Percentiles rank a stretch among this genome's conserved stretches.
These are phyloP conservation scores for Tilletia indica DNA, from an alignment of 1,284 basidiomycete genomes.

Conservation along the genomic window DNA sequence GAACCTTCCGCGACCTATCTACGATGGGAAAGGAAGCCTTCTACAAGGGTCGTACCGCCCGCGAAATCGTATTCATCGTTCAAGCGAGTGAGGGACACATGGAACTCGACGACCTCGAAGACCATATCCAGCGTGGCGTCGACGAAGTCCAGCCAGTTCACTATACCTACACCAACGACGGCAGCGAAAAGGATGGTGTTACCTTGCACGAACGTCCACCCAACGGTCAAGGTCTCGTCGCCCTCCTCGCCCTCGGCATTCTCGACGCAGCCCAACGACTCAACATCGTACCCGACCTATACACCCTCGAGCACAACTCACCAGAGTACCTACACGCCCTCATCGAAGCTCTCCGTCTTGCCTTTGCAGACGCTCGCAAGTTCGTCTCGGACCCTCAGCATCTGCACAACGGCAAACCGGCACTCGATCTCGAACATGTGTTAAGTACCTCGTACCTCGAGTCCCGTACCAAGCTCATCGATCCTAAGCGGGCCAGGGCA, in stretches of 20 bases:
- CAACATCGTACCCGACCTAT: constrained; percentile 68
- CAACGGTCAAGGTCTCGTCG: constrained; percentile 93
- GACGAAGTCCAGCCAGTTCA: constrained; percentile 82
- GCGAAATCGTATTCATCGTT: constrained; percentile 75
- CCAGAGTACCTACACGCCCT: constrained; percentile 81
- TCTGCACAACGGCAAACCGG: constrained; percentile 65
- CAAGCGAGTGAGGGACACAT: constrained; percentile 81
- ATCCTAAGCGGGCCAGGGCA: constrained; percentile 68
- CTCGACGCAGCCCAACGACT: constrained; percentile 78
- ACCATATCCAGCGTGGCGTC: constrained; percentile 64
- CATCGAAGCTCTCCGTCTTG: constrained; percentile 75
- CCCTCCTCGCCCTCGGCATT: constrained; percentile 85
- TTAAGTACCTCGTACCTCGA: constrained; percentile 71
- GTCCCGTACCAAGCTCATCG: constrained; percentile 74
- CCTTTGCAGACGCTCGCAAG: constrained; percentile 77
- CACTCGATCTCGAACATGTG: constrained; percentile 59
- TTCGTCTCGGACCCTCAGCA: constrained; percentile 81
- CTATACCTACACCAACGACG: constrained; percentile 69
- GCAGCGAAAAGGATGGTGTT: constrained; percentile 65
- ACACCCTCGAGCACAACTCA: constrained; percentile 82
- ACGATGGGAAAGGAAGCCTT: constrained; percentile 83
- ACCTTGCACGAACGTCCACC: constrained; percentile 71
- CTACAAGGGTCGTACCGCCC: constrained; percentile 82
- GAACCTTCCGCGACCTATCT: constrained; percentile 77
- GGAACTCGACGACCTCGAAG: constrained; percentile 80